Evolutionary conservation across 495 filamentous ascomycete genomes (phyloP).

Genomic region (Neurospora sp.): DNA sequence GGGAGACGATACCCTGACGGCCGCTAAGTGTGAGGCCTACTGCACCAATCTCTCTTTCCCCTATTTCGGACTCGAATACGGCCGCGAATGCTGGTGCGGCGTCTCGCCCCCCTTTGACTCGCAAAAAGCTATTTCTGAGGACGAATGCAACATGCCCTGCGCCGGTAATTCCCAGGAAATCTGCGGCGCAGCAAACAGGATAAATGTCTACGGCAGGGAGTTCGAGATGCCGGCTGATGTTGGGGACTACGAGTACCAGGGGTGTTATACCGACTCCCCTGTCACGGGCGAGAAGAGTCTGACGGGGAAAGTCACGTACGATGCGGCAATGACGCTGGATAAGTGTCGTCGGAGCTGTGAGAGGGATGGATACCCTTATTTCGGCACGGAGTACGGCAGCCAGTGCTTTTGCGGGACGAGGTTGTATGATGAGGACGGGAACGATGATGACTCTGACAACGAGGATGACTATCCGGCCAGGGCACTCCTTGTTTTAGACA

Average conservation of each 20-base stretch:
- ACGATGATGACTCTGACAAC: not conserved
- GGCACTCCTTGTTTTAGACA: accelerated
- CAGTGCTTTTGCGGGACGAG: conserved; percentile 4
- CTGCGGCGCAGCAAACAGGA: conserved; percentile 29
- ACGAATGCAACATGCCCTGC: conserved; percentile 34
- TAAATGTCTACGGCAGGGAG: conserved; percentile 25
- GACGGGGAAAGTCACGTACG: not conserved
- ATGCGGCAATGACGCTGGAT: not conserved
- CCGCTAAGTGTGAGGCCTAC: conserved; percentile 7
- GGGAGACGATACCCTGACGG: conserved; percentile 8
- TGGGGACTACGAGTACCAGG: conserved; percentile 7
- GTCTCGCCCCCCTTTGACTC: not conserved
- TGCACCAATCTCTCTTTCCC: conserved; percentile 4
- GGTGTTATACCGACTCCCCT: conserved; percentile 13
- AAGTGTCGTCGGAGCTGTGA: not conserved
- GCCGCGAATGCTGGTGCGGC: conserved; percentile 13
- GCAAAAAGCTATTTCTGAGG: conserved; percentile 1
- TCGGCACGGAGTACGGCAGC: conserved; percentile 6
- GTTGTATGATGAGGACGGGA: not conserved
- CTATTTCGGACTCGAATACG: conserved; percentile 11
- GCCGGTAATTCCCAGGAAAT: conserved; percentile 26
- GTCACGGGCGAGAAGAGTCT: not conserved
- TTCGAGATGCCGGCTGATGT: conserved; percentile 1
- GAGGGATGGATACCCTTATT: conserved; percentile 1
- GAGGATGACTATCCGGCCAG: not conserved